Evolutionary conservation across 129 eudicot genomes (phyloP).

Genomic region (Dittrichia graveolens): DNA sequence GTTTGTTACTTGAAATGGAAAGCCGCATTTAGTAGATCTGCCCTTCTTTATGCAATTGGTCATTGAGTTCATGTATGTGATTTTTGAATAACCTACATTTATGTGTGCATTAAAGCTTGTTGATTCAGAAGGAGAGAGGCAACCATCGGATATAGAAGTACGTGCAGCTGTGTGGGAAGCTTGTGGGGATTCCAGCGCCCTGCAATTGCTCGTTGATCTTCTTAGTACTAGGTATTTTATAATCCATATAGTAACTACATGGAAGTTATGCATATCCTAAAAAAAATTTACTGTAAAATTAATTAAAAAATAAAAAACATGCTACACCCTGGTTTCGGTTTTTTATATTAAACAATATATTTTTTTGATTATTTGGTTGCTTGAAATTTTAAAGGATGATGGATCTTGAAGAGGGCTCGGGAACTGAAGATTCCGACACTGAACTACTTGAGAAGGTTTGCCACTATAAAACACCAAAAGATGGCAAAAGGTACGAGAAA

Average conservation of each 20-base stretch:
- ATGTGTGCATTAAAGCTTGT: slow-evolving; percentile 55
- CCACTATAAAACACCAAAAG: slow-evolving; percentile 28
- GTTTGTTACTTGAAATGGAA: slow-evolving; percentile 1
- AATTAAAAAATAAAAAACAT: background rate
- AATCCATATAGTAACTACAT: background rate
- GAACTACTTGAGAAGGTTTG: slow-evolving; percentile 51
- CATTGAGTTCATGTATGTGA: background rate
- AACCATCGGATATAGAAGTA: slow-evolving; percentile 84
- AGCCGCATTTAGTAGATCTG: background rate
- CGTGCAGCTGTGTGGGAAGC: slow-evolving; percentile 96
- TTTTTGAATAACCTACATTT: slow-evolving; percentile 18
- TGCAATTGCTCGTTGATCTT: slow-evolving; percentile 87
- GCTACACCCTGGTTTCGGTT: background rate
- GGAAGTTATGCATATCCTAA: background rate
- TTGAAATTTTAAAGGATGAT: slow-evolving; percentile 54
- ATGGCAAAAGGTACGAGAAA: slow-evolving; percentile 47
- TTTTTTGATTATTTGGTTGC: background rate
- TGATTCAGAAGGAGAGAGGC: slow-evolving; percentile 64
- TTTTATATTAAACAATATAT: background rate
- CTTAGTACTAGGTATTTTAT: slow-evolving; percentile 68
- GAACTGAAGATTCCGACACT: slow-evolving; percentile 72
- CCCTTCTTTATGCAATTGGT: background rate
- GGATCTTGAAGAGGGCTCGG: slow-evolving; percentile 95
- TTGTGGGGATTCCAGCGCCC: slow-evolving; percentile 90
- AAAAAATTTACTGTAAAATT: background rate